Evolutionary conservation across 176 grass and related monocot species (phyloP).

Genomic region (Aegilops umbellulata): DNA sequence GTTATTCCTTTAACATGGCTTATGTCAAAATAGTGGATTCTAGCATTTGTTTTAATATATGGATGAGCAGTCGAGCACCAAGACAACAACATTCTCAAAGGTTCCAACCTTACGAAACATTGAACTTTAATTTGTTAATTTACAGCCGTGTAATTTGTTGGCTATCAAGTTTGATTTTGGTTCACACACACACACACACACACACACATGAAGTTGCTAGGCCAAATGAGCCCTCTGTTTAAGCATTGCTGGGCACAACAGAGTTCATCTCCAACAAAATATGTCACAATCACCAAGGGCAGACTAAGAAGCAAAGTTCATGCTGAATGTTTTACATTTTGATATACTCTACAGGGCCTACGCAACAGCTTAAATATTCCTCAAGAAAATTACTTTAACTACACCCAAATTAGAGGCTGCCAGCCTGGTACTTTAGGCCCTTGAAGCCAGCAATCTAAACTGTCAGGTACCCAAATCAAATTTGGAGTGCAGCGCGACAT

Average conservation of each 20-base stretch:
- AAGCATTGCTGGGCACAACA: not conserved
- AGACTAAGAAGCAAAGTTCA: not conserved
- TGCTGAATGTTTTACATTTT: not conserved
- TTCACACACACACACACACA: not conserved
- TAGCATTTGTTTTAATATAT: not conserved
- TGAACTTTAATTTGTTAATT: not conserved
- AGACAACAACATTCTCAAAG: not conserved
- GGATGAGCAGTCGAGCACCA: not conserved
- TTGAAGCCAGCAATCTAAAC: conserved; percentile 1
- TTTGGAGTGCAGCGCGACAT: not conserved
- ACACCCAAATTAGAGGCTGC: not conserved
- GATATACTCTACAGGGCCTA: not conserved
- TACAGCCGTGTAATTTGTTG: not conserved
- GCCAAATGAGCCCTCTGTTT: not conserved
- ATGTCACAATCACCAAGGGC: not conserved
- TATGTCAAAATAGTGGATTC: not conserved
- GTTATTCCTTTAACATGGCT: not conserved
- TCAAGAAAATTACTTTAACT: not conserved
- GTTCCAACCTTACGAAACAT: not conserved
- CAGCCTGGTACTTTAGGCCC: not conserved
- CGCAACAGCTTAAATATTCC: conserved; percentile 10
- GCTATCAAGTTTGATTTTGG: not conserved
- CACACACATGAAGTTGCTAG: conserved; percentile 1
- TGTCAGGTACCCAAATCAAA: not conserved
- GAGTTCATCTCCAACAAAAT: not conserved